phyloP scores from a whole-genome alignment of 176 grass and related monocot genomes.

The Oryza glaberrima region DNA sequence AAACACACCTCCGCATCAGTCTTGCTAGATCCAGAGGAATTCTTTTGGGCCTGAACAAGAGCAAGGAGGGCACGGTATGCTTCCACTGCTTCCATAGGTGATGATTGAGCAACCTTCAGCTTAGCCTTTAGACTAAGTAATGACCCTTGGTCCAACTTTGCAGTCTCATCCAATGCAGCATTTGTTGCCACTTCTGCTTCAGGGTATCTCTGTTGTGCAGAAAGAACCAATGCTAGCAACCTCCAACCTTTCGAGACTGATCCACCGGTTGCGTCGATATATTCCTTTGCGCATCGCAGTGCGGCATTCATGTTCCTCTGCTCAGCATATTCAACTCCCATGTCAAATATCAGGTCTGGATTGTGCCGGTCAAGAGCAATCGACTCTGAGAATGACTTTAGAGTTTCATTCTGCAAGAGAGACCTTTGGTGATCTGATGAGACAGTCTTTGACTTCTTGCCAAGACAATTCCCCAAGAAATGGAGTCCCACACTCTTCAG shows the following conservation, averaged over 20 bases:
- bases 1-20: conserved; percentile 53
- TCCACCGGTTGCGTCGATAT: conserved; percentile 78
- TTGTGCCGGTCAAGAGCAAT: conserved; percentile 59
- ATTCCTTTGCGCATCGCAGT: conserved; percentile 78
- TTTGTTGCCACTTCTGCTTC: conserved; percentile 80
- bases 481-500: conserved; percentile 65
- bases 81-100: conserved; percentile 72
- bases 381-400: conserved; percentile 72
- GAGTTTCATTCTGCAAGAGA: conserved; percentile 72
- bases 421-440: conserved; percentile 86
- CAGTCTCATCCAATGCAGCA: conserved; percentile 83
- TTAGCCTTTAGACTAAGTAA: conserved; percentile 88
- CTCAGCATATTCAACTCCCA: conserved; percentile 79
- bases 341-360: conserved; percentile 66
- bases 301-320: conserved; percentile 73
- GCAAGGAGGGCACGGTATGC: conserved; percentile 77
- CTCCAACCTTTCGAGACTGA: conserved; percentile 80
- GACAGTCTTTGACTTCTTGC: conserved; percentile 69
- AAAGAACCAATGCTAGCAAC: conserved; percentile 81
- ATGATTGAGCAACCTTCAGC: conserved; percentile 78
- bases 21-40: conserved; percentile 52
- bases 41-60: conserved; percentile 91
- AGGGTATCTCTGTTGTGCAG: conserved; percentile 64
- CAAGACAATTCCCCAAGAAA: conserved; percentile 70
- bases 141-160: conserved; percentile 82